Evolutionary conservation across 352 stramenopile genomes (phyloP).

Genomic region (Lagenidium sp.): DNA sequence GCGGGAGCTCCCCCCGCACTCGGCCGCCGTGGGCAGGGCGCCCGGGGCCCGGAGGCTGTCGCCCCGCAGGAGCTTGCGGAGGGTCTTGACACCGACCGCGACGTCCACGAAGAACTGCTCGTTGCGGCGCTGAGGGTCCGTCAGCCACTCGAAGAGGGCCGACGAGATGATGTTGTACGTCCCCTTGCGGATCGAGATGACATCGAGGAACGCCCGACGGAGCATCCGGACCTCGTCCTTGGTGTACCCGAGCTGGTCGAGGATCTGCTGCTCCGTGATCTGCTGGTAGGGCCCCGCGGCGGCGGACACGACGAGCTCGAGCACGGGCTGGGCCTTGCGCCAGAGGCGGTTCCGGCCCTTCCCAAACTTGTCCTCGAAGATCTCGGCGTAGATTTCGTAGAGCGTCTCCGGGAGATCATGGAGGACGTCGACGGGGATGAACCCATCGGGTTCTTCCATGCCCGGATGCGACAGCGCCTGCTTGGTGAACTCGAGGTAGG

Average conservation of each 20-base stretch:
- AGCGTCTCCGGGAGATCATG: slow-evolving; percentile 69
- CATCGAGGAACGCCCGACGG: slow-evolving; percentile 64
- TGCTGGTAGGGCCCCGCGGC: slow-evolving; percentile 60
- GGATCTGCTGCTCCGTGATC: slow-evolving; percentile 58
- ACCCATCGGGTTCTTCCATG: slow-evolving; percentile 37
- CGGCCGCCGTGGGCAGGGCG: too few species aligned
- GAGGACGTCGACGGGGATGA: slow-evolving; percentile 49
- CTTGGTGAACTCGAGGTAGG: slow-evolving; percentile 74
- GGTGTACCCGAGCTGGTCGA: slow-evolving; percentile 40
- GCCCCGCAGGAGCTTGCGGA: slow-evolving; percentile 26
- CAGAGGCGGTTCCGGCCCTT: slow-evolving; percentile 63
- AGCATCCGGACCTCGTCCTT: slow-evolving; percentile 63
- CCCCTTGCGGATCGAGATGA: slow-evolving; percentile 51
- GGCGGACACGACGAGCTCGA: slow-evolving; percentile 63
- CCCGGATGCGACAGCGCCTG: slow-evolving; percentile 63
- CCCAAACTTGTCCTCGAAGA: slow-evolving; percentile 86
- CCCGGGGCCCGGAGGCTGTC: too few species aligned
- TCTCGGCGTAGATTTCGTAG: slow-evolving; percentile 77
- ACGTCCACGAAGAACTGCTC: slow-evolving; percentile 64
- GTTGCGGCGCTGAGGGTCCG: slow-evolving; percentile 30
- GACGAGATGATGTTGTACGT: slow-evolving; percentile 68
- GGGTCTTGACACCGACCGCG: slow-evolving; percentile 27
- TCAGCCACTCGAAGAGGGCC: slow-evolving; percentile 61
- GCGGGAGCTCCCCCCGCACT: too few species aligned
- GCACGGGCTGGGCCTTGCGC: slow-evolving; percentile 61